Base-by-base conservation (phyloP, 768 basidiomycete species). In the Amanita pallidorosea region DNA sequence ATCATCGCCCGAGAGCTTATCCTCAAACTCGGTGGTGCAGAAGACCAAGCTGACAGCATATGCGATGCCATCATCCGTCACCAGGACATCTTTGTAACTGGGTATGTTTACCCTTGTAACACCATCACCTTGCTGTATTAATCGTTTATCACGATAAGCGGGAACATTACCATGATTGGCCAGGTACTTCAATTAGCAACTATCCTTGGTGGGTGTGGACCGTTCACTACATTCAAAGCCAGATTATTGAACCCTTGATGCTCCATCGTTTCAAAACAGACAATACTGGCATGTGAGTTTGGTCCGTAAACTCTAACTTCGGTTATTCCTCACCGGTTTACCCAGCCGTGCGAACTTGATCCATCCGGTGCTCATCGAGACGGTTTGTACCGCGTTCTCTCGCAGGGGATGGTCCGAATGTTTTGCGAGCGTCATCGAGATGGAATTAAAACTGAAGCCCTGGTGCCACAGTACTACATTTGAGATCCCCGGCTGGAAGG, bases 401-500 rank as follows among this genome's bases (percentile, higher is more conserved):
- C 68, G 75, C 34, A 61, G 63, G 23, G 67, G 66, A n/a, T 77
- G 75, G 74, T 68, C 70, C 3, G 64, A 68, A 55, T 62, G 65
- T 52, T 77, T 76, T 51, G 69, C 65, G 5, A 47, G 55, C 17
- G 68, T 70, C 31, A 67, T 77, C 54, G 70, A 73, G 59, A 65
- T 65, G 53, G 75, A 77, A 59, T 61, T 74, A 35, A 29, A 57
- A 25, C 60, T 70, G 43, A 76, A 76, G 56, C 74, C 72, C 27
- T 76, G 74, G 74, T 75, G 71, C 60, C 73, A 75, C 60, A 67
- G 67, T n/a, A 60, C 70, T 31, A 66, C 70, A 29, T 77, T 76
- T 53, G 75, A 76, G 55, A 56, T 66, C 5, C 70, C 74, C 7
- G 62, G 62, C 54, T 75, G 73, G 73, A 66, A 59, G 56, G 56